Evolutionary conservation across 2,329 filamentous ascomycete species (phyloP), one percentile per base, ranked within the genome.

Genomic region (Botrytis galanthina): DNA sequence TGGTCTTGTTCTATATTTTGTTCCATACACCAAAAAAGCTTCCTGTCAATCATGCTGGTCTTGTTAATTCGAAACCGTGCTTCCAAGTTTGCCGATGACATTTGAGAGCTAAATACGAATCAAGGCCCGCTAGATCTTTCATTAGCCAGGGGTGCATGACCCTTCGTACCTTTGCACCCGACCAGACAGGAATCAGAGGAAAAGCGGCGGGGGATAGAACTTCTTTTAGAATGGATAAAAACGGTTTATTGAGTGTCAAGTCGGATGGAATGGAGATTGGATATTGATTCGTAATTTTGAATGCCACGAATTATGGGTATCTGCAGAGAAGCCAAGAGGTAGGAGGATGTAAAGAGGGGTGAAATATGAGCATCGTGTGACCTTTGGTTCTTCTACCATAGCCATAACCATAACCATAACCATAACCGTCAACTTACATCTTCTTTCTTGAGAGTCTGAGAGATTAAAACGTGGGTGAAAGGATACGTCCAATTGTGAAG

Each of bases 191-290:
- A 0, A 20, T 16, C 12, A 42, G 37, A 63, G 39, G 37, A 63
- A 63, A 63, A 63, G 61, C 61, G 61, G 61, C 61, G 61, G 39
- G 22, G 61, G 61, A 22, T 20, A 20, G 39, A 44, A 44, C 61
- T 29, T 63, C n/a, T 63, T 63, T 44, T 2, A 63, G 37, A 44
- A 42, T 62, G 22, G n/a, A 57, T 32, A 18, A 57, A 57, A 42
- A 29, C 16, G 61, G 42, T 44, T 62, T 62, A 42, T 39, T 62
- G 60, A 62, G 39, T 42, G 16, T 39, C 35, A 14, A 62, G 3
- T 62, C 29, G 57, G 57, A 22, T 59, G 57, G 29, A 22, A 59
- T 61, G 59, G 22, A 39, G 59, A 39, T 26, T 61, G 59, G 39
- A 63, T 63, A 14, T 39, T 61, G 59, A 61, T 61, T 61, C 59